Base-by-base conservation (phyloP, 352 stramenopile species). In the Globisporangium cystogenes region DNA sequence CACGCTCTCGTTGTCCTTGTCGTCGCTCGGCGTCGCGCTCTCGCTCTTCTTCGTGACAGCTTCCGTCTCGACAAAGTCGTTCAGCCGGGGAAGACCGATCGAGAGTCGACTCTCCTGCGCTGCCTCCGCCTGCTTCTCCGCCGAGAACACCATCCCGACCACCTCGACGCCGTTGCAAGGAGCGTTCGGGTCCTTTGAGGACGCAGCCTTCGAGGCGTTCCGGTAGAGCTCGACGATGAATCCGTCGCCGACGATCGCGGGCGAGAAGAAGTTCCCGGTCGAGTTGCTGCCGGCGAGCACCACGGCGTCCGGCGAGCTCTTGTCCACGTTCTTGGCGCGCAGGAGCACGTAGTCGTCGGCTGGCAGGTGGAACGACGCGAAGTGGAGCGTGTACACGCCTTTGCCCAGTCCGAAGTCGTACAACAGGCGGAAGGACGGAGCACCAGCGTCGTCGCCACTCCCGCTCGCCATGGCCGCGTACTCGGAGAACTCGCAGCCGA, bases 301-400 rank as follows among this genome's bases (percentile, higher is more conserved):
- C 16, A 60, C 51, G 24, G 63, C 26, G 23, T 51, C 48, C 14
- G 57, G 57, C 27, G 51, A 64, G 42, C 24, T 48, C 18, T 51
- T 50, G 29, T 55, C 47, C 6, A 33, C 58, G 47, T 75, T 64
- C 12, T 58, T 67, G 4, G 55, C 58, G 54, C 67, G 65, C 14
- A 88, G 21, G 8, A 81, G 39, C 27, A 91, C 27, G 11, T 68
- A 41, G 49, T 91, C 81, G 4, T 71, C 48, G 18, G 67, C 51
- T 4, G 77, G 75, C 11, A 91, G 46, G 27, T 72, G 59, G 43
- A 91, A 83, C 18, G 65, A 56, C 21, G 53, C 65, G 41, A 91
- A 83, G 33, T 86, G 74, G 3, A 88, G 42, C 36, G 85, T 74
- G 55, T 85, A 87, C 15, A 87, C 61, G 0, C 76, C 76, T 11